Evolutionary conservation across 2,329 filamentous ascomycete species (phyloP), one percentile per base, ranked within the genome.

Genomic region (Fusarium phyllophilum): DNA sequence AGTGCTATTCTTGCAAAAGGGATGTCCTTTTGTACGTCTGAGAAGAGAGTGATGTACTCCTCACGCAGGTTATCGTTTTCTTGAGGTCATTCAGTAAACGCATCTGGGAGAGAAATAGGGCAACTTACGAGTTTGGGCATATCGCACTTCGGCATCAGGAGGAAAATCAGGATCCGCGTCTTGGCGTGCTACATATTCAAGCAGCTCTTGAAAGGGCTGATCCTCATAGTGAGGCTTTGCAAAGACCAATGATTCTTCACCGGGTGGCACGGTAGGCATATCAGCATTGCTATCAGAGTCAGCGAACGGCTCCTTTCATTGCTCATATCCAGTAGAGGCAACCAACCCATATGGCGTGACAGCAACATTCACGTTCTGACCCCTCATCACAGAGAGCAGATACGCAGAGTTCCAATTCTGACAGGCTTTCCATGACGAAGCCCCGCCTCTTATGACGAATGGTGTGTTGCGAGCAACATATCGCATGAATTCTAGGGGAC

Each of bases 1-100:
- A 96, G 88, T 1, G 93, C 93, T 69, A 94, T 90, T 34, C 91
- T 88, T 0, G 93, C 93, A 80, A 93, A 96, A 3, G 92, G 87
- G 52, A 96, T 90, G 62, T 88, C 87, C 6, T 81, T 81, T 17
- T 90, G 91, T 0, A 94, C 89, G 74, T 93, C 88, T 2, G 84
- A 77, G 78, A 91, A 90, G 6, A 96, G 86, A 1, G 85, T 77
- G 1, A 83, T 72, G 79, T 95, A 96, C 81, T 96, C 94, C 67
- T 90, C 86, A 5, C 91, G 89, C 26, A 96, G 87, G 78, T 96
- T 96, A 81, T 96, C 92, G 79, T 96, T 95, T 84, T 96, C 91
- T 91, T 6, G 26, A 31, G 14, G 26, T 12, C 5, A n/a, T 4
- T 75, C 20, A 58, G 20, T 24, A 48, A 10, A 1, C 26, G 8